Conservation (phyloP, 257 asterid genomes). For the Solanum habrochaites region DNA sequence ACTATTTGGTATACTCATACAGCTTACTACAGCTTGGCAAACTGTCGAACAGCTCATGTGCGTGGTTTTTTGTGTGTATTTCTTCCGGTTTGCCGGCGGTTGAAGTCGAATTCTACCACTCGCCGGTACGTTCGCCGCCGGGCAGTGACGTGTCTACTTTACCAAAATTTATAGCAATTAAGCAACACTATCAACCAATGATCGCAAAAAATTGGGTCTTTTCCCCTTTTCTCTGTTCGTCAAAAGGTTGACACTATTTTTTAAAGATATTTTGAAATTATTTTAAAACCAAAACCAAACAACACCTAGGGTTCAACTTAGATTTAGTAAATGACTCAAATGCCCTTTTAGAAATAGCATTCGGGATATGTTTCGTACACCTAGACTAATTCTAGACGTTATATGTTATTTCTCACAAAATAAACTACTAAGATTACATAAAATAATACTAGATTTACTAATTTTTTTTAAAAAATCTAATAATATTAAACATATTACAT, state of each 20-base stretch:
- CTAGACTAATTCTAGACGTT: neutral
- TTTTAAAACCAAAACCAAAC: neutral
- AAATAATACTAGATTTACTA: too few species aligned
- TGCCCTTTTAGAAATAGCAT: neutral
- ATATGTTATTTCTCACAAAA: neutral
- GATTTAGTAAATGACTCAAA: neutral
- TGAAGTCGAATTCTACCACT: neutral
- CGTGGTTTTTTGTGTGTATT: neutral
- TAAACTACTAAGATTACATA: neutral
- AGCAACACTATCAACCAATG: neutral
- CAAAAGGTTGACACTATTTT: neutral
- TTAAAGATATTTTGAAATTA: neutral
- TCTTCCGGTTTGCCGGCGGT: neutral
- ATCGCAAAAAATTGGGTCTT: neutral
- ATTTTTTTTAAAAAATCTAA: neutral
- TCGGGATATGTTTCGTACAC: neutral
- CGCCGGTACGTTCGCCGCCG: neutral
- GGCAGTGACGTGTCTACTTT: neutral
- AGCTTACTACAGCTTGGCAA: neutral
- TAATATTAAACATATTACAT: too few species aligned
- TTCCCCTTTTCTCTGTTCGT: neutral
- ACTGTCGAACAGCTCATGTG: conserved; percentile 1
- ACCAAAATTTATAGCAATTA: neutral
- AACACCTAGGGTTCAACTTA: neutral
- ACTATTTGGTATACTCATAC: neutral